A percentile compares a stretch with the other conserved stretches of the same genome.
phyloP scores from a whole-genome alignment of 208 protist species.

The Strigomonas galati region DNA sequence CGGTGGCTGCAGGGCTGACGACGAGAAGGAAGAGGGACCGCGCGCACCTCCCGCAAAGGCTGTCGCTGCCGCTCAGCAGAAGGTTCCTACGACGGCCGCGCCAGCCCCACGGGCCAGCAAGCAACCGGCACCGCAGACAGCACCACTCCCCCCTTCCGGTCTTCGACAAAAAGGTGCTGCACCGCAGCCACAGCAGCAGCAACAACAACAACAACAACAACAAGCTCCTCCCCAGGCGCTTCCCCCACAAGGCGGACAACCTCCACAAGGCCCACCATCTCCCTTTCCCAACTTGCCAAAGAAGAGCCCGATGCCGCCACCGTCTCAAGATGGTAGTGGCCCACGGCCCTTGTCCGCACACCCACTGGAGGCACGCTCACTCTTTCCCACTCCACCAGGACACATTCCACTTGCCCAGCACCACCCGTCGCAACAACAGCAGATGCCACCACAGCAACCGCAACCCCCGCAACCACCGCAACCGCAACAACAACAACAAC shows the following conservation, averaged over 20 bases:
- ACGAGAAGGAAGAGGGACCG: neutral
- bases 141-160: no score
- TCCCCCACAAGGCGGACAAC: neutral
- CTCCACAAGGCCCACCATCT: neutral
- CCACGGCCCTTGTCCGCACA: neutral
- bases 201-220: no score
- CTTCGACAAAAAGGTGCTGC: neutral
- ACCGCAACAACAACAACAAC: conserved; percentile 10
- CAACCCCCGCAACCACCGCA: neutral
- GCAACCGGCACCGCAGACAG: neutral
- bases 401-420: neutral
- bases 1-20: conserved; percentile 1
- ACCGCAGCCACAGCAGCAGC: neutral
- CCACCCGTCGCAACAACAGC: neutral
- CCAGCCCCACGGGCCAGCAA: neutral
- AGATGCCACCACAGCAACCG: neutral
- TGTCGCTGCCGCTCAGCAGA: neutral
- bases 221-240: neutral
- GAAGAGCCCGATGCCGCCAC: neutral
- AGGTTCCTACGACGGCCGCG: neutral
- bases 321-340: neutral
- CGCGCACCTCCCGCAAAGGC: neutral
- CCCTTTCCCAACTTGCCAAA: neutral
- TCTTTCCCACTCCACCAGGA: neutral
- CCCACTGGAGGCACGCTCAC: neutral